Conservation (phyloP, 2,329 filamentous ascomycete genomes). For the Verruconis gallopava region DNA sequence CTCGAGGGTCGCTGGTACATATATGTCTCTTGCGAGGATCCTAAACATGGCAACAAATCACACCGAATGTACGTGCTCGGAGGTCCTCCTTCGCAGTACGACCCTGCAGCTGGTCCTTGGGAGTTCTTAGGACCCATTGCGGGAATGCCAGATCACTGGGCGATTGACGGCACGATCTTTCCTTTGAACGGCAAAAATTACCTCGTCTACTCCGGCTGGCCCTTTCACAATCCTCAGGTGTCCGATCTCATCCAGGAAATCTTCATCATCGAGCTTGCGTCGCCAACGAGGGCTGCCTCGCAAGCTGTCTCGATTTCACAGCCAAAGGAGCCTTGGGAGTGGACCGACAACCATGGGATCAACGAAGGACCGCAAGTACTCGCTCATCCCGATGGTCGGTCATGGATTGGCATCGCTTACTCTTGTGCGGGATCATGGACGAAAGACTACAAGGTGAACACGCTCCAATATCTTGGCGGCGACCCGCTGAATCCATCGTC, state of each 20-base stretch:
- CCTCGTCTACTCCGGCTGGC: constrained; percentile 36
- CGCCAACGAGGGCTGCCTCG: constrained; percentile 22
- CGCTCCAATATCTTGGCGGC: constrained; percentile 27
- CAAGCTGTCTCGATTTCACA: constrained; percentile 27
- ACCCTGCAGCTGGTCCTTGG: constrained; percentile 23
- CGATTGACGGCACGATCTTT: constrained; percentile 35
- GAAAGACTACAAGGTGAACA: constrained; percentile 36
- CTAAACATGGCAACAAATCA: constrained; percentile 28
- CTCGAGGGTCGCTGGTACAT: constrained; percentile 41
- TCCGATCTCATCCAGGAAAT: constrained; percentile 30
- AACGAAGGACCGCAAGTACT: constrained; percentile 33
- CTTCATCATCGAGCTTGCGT: constrained; percentile 28
- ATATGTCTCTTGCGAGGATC: constrained; percentile 34
- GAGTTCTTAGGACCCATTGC: constrained; percentile 28
- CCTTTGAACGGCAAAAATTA: constrained; percentile 25
- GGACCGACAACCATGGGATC: constrained; percentile 27
- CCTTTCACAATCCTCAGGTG: constrained; percentile 20
- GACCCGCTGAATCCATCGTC: constrained; percentile 24
- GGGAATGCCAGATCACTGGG: constrained; percentile 33
- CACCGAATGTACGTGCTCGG: constrained; percentile 35
- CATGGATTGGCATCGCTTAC: constrained; percentile 34
- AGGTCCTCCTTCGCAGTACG: constrained; percentile 22
- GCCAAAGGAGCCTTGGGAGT: constrained; percentile 29
- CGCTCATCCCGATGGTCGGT: constrained; percentile 19
- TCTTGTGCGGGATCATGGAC: constrained; percentile 35